These are phyloP conservation scores for Cryomyces minteri DNA, from an alignment of 495 filamentous ascomycete species.

Conservation along the genomic window DNA sequence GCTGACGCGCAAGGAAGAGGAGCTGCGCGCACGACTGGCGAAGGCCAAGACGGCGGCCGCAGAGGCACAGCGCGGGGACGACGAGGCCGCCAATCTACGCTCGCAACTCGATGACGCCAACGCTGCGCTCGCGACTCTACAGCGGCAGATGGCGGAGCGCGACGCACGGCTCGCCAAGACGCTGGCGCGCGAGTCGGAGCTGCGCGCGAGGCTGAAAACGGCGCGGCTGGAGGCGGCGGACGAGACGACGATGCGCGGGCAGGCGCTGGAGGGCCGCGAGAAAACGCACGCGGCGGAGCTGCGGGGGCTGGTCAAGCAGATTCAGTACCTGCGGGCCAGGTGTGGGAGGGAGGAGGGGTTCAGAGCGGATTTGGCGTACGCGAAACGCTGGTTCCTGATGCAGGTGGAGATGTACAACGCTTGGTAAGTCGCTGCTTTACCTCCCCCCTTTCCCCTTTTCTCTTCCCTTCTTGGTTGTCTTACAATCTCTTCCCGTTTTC, in stretches of 20 bases:
- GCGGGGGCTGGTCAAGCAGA: slow-evolving; percentile 67
- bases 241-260: neutral
- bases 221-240: neutral
- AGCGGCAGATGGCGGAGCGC: slow-evolving; percentile 5
- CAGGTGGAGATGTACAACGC: slow-evolving; percentile 63
- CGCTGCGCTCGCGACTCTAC: slow-evolving; percentile 2
- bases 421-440: slow-evolving; percentile 46
- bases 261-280: slow-evolving; percentile 16
- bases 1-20: slow-evolving; percentile 3
- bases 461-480: slow-evolving; percentile 1
- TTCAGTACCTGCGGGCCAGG: slow-evolving; percentile 68
- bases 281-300: slow-evolving; percentile 62
- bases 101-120: slow-evolving; percentile 5
- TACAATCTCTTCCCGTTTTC: neutral
- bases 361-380: slow-evolving; percentile 55
- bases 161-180: slow-evolving; percentile 1
- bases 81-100: neutral
- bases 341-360: slow-evolving; percentile 65
- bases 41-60: neutral
- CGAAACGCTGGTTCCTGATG: slow-evolving; percentile 59
- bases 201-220: slow-evolving; percentile 3
- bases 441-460: slow-evolving; percentile 1
- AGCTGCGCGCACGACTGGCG: slow-evolving; percentile 6
- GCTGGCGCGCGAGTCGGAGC: slow-evolving; percentile 4
- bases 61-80: no score